These are phyloP conservation scores for Kalmusia sp. DNA, from an alignment of 2,329 filamentous ascomycete genomes.

Conservation along the genomic window DNA sequence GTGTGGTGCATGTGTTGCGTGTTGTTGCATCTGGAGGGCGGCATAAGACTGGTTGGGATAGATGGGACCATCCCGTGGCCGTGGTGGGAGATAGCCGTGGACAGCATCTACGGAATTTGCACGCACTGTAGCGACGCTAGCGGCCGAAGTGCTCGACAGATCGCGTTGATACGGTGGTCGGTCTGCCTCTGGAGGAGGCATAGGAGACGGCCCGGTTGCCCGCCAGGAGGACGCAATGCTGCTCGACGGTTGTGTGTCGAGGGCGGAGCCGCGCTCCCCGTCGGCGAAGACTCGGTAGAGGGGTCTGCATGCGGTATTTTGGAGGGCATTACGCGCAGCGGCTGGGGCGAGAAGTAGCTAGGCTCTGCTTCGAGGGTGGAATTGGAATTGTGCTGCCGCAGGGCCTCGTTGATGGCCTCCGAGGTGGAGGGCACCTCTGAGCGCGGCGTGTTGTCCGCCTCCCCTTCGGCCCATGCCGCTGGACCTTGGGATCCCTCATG, in stretches of 20 bases:
- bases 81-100: slow-evolving; percentile 23
- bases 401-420: slow-evolving; percentile 28
- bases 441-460: slow-evolving; percentile 49
- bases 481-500: slow-evolving; percentile 5
- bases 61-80: slow-evolving; percentile 42
- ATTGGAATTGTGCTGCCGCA: slow-evolving; percentile 25
- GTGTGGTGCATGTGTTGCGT: slow-evolving; percentile 46
- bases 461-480: slow-evolving; percentile 22
- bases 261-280: slow-evolving; percentile 23
- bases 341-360: slow-evolving; percentile 49
- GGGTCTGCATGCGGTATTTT: slow-evolving; percentile 37
- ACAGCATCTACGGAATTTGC: slow-evolving; percentile 37
- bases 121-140: slow-evolving; percentile 51
- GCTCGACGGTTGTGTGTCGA: not conserved
- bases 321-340: slow-evolving; percentile 42
- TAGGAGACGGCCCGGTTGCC: slow-evolving; percentile 25
- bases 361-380: slow-evolving; percentile 36
- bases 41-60: slow-evolving; percentile 60
- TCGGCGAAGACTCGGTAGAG: slow-evolving; percentile 42
- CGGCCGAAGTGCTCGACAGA: slow-evolving; percentile 50
- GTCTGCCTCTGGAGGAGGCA: slow-evolving; percentile 22
- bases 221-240: slow-evolving; percentile 12
- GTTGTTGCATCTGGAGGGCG: slow-evolving; percentile 56
- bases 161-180: slow-evolving; percentile 51
- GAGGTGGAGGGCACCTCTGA: slow-evolving; percentile 47